A percentile compares a stretch with the other conserved stretches of the same genome.
Conservation (phyloP, 2,329 filamentous ascomycete genomes). For the Clarireedia hainanense region DNA sequence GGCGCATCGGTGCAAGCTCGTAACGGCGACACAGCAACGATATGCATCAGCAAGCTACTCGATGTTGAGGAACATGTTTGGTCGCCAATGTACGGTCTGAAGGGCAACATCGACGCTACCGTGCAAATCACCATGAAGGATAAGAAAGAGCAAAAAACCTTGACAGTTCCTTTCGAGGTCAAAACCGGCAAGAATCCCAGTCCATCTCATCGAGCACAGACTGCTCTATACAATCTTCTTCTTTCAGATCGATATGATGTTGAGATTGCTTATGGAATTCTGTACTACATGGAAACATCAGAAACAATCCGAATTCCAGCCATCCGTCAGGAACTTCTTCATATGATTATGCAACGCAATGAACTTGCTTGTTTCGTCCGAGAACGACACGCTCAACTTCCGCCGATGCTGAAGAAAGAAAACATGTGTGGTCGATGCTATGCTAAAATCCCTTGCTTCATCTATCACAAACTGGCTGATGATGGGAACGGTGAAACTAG, state of each 20-base stretch:
- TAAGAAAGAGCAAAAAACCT: constrained; percentile 52
- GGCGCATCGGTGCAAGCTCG: constrained; percentile 72
- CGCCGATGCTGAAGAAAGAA: constrained; percentile 76
- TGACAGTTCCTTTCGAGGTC: constrained; percentile 89
- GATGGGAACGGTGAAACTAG: constrained; percentile 74
- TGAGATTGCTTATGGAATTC: constrained; percentile 77
- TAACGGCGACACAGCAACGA: constrained; percentile 64
- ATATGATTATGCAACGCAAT: constrained; percentile 97
- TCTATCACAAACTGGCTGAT: constrained; percentile 87
- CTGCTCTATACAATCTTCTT: constrained; percentile 85
- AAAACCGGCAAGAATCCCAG: constrained; percentile 87
- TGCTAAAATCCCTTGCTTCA: constrained; percentile 82
- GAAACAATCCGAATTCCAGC: constrained; percentile 79
- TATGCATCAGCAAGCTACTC: constrained; percentile 88
- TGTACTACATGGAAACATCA: constrained; percentile 93
- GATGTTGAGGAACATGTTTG: constrained; percentile 97
- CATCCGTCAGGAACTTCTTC: constrained; percentile 78
- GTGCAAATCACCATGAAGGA: constrained; percentile 80
- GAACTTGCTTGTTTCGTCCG: constrained; percentile 78
- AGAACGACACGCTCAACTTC: constrained; percentile 69
- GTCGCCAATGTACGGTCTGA: constrained; percentile 95
- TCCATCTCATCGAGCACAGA: constrained; percentile 82
- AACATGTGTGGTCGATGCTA: constrained; percentile 83
- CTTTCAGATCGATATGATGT: constrained; percentile 93
- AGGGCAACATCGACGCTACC: constrained; percentile 96